Conservation (phyloP, 2,329 filamentous ascomycete genomes). For the Truncatella angustata region DNA sequence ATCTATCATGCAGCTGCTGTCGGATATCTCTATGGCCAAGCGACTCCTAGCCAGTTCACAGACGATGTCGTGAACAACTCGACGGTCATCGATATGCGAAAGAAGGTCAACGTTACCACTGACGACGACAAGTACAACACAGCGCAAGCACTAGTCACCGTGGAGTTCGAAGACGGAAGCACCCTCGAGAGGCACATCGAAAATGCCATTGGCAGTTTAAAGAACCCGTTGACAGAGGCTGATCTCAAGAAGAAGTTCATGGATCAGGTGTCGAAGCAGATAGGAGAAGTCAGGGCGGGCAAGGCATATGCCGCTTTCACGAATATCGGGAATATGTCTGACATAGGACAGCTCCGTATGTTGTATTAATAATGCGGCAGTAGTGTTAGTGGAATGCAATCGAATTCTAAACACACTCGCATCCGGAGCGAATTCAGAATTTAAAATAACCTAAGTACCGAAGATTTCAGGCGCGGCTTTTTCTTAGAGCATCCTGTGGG, state of each 20-base stretch:
- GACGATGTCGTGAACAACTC: slow-evolving; percentile 42
- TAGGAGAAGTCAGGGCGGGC: slow-evolving; percentile 35
- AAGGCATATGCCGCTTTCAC: slow-evolving; percentile 32
- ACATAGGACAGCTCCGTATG: slow-evolving; percentile 22
- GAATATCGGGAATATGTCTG: slow-evolving; percentile 27
- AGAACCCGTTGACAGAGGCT: slow-evolving; percentile 43
- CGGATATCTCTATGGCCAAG: slow-evolving; percentile 48
- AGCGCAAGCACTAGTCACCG: slow-evolving; percentile 34
- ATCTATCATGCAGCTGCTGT: slow-evolving; percentile 54
- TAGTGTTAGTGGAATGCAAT: too few relatives aligned
- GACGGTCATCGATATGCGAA: slow-evolving; percentile 39
- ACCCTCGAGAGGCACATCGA: slow-evolving; percentile 42
- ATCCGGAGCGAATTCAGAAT: too few relatives aligned
- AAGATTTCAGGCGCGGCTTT: too few relatives aligned
- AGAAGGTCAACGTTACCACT: slow-evolving; percentile 41
- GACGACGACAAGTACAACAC: slow-evolving; percentile 34
- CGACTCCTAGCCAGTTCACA: slow-evolving; percentile 49
- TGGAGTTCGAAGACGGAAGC: slow-evolving; percentile 35
- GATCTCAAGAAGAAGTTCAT: slow-evolving; percentile 48
- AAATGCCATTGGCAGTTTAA: slow-evolving; percentile 49
- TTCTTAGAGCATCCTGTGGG: too few relatives aligned
- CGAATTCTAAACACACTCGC: too few relatives aligned
- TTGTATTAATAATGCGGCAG: slow-evolving; percentile 14
- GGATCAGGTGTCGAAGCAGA: slow-evolving; percentile 40
- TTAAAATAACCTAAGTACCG: too few relatives aligned